phyloP scores from a whole-genome alignment of 257 asterid genomes.

The Solanum chiquidenum region DNA sequence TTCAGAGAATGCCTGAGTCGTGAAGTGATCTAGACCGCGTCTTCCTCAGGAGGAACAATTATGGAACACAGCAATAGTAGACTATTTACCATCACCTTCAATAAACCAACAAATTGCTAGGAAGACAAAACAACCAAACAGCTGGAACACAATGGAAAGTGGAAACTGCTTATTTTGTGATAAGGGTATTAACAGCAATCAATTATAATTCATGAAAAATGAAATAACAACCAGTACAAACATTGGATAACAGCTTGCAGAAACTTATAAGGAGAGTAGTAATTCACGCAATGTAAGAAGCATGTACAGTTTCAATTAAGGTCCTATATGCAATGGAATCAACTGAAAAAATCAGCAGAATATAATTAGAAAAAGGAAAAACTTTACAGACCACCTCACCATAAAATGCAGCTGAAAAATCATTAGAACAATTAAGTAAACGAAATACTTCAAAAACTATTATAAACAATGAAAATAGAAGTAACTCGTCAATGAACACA shows the following conservation, averaged over 20 bases:
- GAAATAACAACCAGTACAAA: not conserved
- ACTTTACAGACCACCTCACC: not conserved
- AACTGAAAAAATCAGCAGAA: not conserved
- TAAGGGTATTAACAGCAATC: not conserved
- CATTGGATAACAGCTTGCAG: not conserved
- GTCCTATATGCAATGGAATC: not conserved
- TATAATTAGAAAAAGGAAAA: not conserved
- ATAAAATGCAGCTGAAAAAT: not conserved
- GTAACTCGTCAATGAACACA: not conserved
- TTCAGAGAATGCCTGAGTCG: not conserved
- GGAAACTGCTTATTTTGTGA: not conserved
- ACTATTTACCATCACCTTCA: not conserved
- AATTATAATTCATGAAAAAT: not conserved
- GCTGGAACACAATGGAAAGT: not conserved
- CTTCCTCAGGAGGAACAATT: not conserved
- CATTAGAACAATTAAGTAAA: not conserved
- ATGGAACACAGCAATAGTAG: not conserved
- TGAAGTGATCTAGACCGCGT: not conserved
- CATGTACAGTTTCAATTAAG: not conserved
- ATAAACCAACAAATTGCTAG: not conserved
- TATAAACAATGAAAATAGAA: not conserved
- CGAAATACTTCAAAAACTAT: not conserved
- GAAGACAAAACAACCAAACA: not conserved
- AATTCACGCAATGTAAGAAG: not conserved
- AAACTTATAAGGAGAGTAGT: not conserved